These are phyloP conservation scores for Cystobasidium pallidum DNA, from an alignment of 1,284 basidiomycete genomes.

Conservation along the genomic window DNA sequence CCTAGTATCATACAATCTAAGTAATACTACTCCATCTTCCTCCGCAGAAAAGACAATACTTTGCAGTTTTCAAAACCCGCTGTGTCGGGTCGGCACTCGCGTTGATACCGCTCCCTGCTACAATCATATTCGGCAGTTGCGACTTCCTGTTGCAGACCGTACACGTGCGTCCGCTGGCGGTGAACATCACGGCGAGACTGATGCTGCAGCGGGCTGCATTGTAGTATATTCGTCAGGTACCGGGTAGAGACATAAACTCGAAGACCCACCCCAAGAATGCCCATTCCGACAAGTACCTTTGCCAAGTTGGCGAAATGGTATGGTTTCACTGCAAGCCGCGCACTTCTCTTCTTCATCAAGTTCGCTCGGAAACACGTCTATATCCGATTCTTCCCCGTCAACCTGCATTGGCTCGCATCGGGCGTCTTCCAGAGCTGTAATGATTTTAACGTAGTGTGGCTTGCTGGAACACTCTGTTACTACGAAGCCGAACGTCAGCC, in stretches of 20 bases:
- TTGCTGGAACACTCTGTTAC: not conserved
- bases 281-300: conserved; percentile 38
- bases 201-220: conserved; percentile 25
- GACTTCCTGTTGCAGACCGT: conserved; percentile 30
- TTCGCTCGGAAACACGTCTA: conserved; percentile 18
- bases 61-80: conserved; percentile 12
- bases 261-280: conserved; percentile 33
- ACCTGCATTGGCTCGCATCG: not conserved
- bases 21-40: conserved; percentile 29
- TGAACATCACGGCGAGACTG: conserved; percentile 30
- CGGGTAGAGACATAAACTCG: not conserved
- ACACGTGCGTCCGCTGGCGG: conserved; percentile 19
- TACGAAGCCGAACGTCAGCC: not conserved
- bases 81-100: conserved; percentile 4
- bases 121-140: not conserved
- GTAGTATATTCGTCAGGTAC: not conserved
- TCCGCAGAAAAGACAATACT: conserved; percentile 38
- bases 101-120: not conserved
- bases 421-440: not conserved
- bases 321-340: conserved; percentile 30
- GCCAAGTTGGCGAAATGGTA: conserved; percentile 12
- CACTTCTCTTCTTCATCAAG: conserved; percentile 28
- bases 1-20: not conserved
- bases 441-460: not conserved
- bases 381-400: not conserved